Conservation (phyloP, 306 rosid species). For the Phaseolus lunatus region DNA sequence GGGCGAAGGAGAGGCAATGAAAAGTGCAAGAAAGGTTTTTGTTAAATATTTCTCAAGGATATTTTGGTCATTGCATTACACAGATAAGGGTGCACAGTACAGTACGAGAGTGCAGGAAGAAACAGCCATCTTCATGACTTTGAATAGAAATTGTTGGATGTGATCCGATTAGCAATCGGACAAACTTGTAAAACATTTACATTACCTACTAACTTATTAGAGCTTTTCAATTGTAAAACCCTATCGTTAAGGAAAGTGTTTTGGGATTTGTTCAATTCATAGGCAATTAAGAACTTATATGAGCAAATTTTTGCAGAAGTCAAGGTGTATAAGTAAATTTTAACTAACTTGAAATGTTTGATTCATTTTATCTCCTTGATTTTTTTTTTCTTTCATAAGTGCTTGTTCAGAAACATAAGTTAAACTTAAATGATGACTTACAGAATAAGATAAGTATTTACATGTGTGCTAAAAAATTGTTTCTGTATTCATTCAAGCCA, state of each 20-base stretch:
- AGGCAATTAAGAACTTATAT: neutral
- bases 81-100: too few relatives aligned
- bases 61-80: too few relatives aligned
- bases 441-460: constrained; percentile 19
- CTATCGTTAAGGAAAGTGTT: neutral
- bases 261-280: neutral
- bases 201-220: neutral
- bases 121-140: neutral
- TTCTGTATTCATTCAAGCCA: neutral
- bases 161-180: constrained; percentile 12
- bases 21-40: too few relatives aligned
- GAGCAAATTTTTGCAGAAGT: neutral
- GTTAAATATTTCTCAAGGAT: too few relatives aligned
- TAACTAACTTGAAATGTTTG: neutral
- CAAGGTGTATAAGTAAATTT: neutral
- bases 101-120: too few relatives aligned
- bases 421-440: constrained; percentile 23
- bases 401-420: neutral
- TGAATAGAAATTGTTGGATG: constrained; percentile 7
- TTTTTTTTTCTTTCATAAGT: neutral
- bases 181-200: neutral
- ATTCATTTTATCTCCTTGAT: neutral
- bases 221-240: neutral
- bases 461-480: constrained; percentile 15
- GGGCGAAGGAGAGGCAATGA: too few relatives aligned